phyloP scores from a whole-genome alignment of 371 early-diverging fungal species.

The Apophysomyces variabilis region DNA sequence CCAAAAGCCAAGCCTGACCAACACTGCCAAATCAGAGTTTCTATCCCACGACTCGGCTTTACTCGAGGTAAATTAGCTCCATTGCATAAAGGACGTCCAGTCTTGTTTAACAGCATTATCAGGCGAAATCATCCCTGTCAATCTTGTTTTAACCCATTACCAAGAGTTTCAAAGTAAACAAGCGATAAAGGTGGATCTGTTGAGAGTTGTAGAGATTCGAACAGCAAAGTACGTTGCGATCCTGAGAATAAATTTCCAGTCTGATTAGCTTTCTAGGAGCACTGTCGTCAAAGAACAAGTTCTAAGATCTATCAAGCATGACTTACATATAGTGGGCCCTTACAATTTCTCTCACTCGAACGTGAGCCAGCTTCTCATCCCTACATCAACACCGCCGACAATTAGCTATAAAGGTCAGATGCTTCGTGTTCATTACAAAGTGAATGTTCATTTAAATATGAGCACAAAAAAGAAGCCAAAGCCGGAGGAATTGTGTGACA shows the following conservation, averaged over 20 bases:
- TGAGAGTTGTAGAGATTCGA: conserved; percentile 42
- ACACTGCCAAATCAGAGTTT: conserved; percentile 36
- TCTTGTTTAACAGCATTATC: not conserved
- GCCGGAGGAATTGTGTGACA: conserved; percentile 8
- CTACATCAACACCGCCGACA: conserved; percentile 53
- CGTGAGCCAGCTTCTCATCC: conserved; percentile 38
- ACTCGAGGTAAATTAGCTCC: conserved; percentile 41
- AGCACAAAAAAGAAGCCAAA: conserved; percentile 15
- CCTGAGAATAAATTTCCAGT: conserved; percentile 9
- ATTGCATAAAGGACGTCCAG: not conserved
- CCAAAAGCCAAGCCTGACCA: conserved; percentile 27
- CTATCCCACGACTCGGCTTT: conserved; percentile 48
- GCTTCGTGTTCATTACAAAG: conserved; percentile 44
- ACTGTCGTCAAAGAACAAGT: conserved; percentile 23
- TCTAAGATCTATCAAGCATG: conserved; percentile 23
- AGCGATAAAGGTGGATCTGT: conserved; percentile 37
- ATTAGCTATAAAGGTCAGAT: conserved; percentile 43
- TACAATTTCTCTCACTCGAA: conserved; percentile 30
- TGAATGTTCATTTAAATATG: conserved; percentile 27
- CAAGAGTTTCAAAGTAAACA: conserved; percentile 32
- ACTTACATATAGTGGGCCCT: conserved; percentile 25
- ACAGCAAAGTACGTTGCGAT: conserved; percentile 25
- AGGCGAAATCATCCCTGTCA: conserved; percentile 51
- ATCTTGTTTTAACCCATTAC: conserved; percentile 37
- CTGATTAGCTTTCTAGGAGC: conserved; percentile 11